phyloP scores from a whole-genome alignment of 2,329 filamentous ascomycete species.

The Gyromitra esculenta region DNA sequence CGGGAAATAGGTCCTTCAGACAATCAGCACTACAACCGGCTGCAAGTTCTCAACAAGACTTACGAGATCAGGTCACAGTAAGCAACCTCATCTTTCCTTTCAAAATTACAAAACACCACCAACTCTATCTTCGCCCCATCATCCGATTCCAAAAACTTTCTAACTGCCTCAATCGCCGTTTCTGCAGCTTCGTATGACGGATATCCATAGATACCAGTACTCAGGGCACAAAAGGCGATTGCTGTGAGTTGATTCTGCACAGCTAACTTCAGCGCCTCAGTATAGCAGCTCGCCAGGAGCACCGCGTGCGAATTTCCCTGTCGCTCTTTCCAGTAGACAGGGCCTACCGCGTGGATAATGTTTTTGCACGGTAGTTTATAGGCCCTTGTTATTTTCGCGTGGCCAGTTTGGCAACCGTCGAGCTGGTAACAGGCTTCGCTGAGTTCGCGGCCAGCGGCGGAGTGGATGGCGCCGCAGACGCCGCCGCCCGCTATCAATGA shows the following conservation, averaged over 20 bases:
- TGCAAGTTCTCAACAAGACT: slow-evolving; percentile 61
- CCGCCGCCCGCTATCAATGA: slow-evolving; percentile 86
- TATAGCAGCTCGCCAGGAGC: slow-evolving; percentile 73
- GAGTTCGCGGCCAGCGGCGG: slow-evolving; percentile 77
- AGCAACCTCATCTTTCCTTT: slow-evolving; percentile 76
- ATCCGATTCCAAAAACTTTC: slow-evolving; percentile 65
- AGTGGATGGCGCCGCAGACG: slow-evolving; percentile 87
- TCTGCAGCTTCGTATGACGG: slow-evolving; percentile 76
- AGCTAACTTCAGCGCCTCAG: slow-evolving; percentile 75
- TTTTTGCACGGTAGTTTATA: slow-evolving; percentile 79
- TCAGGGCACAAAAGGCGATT: slow-evolving; percentile 84
- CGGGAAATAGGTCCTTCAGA: slow-evolving; percentile 44
- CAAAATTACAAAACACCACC: slow-evolving; percentile 86
- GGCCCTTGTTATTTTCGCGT: slow-evolving; percentile 82
- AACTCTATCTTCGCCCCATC: slow-evolving; percentile 68
- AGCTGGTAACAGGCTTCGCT: slow-evolving; percentile 76
- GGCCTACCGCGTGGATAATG: slow-evolving; percentile 91
- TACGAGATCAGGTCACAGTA: slow-evolving; percentile 80
- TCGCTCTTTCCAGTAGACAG: slow-evolving; percentile 70
- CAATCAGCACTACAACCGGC: slow-evolving; percentile 3
- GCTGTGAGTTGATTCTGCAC: slow-evolving; percentile 72
- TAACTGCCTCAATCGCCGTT: slow-evolving; percentile 72
- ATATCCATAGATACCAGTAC: slow-evolving; percentile 90
- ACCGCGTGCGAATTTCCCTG: slow-evolving; percentile 59
- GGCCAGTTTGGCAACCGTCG: slow-evolving; percentile 77